Evolutionary conservation across 345 rosid genomes (phyloP), one percentile per base, ranked within the genome.

Genomic region (Eutrema japonicum): DNA sequence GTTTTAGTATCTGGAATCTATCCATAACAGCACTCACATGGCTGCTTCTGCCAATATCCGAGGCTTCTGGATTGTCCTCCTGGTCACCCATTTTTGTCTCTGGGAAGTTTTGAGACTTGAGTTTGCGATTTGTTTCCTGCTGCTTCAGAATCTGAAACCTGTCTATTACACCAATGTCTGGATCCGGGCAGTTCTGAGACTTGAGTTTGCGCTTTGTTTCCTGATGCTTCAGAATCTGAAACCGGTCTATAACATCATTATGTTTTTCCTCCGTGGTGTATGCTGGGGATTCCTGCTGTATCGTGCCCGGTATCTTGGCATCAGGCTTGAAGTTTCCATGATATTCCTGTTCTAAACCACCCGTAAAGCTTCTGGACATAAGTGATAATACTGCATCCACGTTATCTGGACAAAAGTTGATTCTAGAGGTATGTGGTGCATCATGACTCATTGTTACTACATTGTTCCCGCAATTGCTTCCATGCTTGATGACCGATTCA

Each of bases 191-290:
- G 40, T 64, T 45, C 63, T 63, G 70, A 52, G 76, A 63, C 71
- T 48, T 66, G 50, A 57, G 66, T 18, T 57, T 68, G 50, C 54
- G 42, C 4, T 29, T 37, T 18, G 70, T 75, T 32, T 37, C 79
- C 54, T 55, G 82, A 57, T 45, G 14, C 68, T 79, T 82, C 29
- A 85, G 85, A 65, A 82, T 78, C 57, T 69, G 64, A 75, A 77
- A 85, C 78, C 87, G 78, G 45, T 85, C 80, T 77, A 82, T 49
- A 40, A 85, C 86, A 85, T 83, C 91, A 77, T 79, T 79, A 43
- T 65, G 60, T 60, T 72, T 57, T 57, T 55, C 51, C 70, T 69
- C 74, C 14, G 69, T 29, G 33, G 71, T 65, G 43, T 65, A 43
- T 26, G 41, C 56, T 35, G 77, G 37, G 57, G 43, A 18, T 11